These are phyloP conservation scores for Fistulina hepatica DNA, from an alignment of 1,284 basidiomycete genomes.

Conservation along the genomic window DNA sequence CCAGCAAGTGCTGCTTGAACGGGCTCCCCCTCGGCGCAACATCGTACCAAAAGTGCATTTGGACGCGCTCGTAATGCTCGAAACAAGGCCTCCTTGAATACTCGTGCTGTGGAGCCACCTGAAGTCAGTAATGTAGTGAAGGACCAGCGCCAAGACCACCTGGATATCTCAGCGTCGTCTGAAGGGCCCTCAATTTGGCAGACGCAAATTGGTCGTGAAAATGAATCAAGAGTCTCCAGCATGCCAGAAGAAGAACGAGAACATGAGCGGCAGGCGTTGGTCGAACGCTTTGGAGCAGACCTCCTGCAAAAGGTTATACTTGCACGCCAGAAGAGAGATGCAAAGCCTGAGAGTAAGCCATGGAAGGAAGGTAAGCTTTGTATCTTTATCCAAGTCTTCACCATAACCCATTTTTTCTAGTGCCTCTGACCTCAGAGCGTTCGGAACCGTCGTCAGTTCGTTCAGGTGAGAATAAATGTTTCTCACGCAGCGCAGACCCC, in stretches of 20 bases:
- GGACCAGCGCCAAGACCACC: too few species aligned
- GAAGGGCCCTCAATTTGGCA: too few species aligned
- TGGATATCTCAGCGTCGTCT: too few species aligned
- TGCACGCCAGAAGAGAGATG: slow-evolving; percentile 37
- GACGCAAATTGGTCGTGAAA: slow-evolving; percentile 41
- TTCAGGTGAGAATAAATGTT: slow-evolving; percentile 29
- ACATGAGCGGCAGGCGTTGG: slow-evolving; percentile 47
- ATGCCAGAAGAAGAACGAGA: slow-evolving; percentile 54
- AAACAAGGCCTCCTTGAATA: too few species aligned
- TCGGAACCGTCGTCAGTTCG: slow-evolving; percentile 29
- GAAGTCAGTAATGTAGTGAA: too few species aligned
- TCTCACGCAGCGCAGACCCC: slow-evolving; percentile 33
- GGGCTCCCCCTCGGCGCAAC: slow-evolving; percentile 10
- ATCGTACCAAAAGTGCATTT: slow-evolving; percentile 14
- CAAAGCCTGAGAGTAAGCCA: slow-evolving; percentile 15
- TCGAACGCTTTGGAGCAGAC: slow-evolving; percentile 55
- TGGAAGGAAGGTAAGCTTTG: too few species aligned
- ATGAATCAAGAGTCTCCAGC: slow-evolving; percentile 36
- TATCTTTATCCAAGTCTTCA: slow-evolving; percentile 1
- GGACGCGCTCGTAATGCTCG: slow-evolving; percentile 9
- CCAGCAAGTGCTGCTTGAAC: slow-evolving; percentile 3
- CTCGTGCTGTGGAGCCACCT: too few species aligned
- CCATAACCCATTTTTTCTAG: slow-evolving; percentile 4
- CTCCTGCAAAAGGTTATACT: slow-evolving; percentile 55
- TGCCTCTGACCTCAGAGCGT: slow-evolving; percentile 17